A percentile compares a stretch with the other conserved stretches of the same genome.
These are phyloP conservation scores for Serendipita sp. DNA, from an alignment of 768 basidiomycete species.

Conservation along the genomic window DNA sequence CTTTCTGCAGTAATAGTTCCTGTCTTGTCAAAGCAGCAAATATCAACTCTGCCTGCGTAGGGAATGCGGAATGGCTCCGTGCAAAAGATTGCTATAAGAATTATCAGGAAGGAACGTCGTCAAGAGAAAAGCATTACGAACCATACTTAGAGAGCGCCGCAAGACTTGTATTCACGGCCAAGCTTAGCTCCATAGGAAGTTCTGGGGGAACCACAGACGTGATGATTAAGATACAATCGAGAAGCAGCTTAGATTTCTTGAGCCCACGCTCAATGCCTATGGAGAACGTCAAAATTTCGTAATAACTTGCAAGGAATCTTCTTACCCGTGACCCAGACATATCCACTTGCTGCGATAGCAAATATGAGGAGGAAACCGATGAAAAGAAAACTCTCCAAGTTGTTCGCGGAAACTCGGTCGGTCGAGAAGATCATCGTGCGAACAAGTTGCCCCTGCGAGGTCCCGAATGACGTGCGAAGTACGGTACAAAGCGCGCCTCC, in stretches of 20 bases:
- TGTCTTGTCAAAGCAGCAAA: conserved; percentile 99
- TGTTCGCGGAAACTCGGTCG: conserved; percentile 92
- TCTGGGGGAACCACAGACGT: conserved; percentile 98
- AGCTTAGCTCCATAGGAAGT: conserved; percentile 89
- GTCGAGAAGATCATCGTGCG: conserved; percentile 98
- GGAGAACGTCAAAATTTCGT: neutral
- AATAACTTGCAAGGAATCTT: conserved; percentile 11
- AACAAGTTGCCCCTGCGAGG: conserved; percentile 91
- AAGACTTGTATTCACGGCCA: conserved; percentile 90
- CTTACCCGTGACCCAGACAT: conserved; percentile 89
- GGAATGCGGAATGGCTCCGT: conserved; percentile 99
- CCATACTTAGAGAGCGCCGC: conserved; percentile 87
- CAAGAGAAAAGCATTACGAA: conserved; percentile 23
- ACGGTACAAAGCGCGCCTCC: conserved; percentile 86
- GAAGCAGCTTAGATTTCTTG: conserved; percentile 84
- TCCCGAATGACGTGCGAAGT: conserved; percentile 91
- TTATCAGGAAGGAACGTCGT: neutral
- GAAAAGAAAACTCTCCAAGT: conserved; percentile 87
- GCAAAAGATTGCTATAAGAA: conserved; percentile 78
- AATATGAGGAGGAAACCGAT: conserved; percentile 96
- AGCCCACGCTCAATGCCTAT: conserved; percentile 78
- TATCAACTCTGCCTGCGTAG: conserved; percentile 84
- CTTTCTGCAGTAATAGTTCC: conserved; percentile 96
- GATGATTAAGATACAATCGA: conserved; percentile 91
- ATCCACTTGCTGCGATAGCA: conserved; percentile 93